Evolutionary conservation across 1,284 basidiomycete species (phyloP), one percentile per base, ranked within the genome.

Genomic region (Papiliotrema flavescens): DNA sequence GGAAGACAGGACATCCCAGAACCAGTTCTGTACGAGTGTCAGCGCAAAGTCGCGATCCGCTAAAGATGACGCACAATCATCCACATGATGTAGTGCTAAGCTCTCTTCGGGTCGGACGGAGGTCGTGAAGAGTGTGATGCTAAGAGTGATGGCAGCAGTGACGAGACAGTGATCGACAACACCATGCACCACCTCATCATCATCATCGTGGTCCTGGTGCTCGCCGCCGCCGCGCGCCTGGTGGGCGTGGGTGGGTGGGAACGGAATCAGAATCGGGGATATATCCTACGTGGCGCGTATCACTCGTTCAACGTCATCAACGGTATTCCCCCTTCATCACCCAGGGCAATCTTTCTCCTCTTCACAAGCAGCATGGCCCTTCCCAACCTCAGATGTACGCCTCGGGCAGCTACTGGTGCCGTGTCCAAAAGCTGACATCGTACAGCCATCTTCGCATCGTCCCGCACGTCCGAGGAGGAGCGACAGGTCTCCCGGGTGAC

Each of bases 1-100:
- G 75, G 88, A 85, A 55, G 90, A 83, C 67, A 96, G 88, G 61
- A 95, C 80, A 73, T 96, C 92, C 88, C 88, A 93, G 79, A 95
- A 91, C 90, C 91, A 95, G 80, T 90, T 88, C 75, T 77, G 57
- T n/a, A 28, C n/a, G 32, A 22, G n/a, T 19, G 32, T 48, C n/a
- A 39, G n/a, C n/a, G 14, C 20, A 24, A 20, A 41, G 14, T 19
- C 13, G 49, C 19, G 5, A 44, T 11, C 8, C 35, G 14, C 19
- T 5, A 37, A 13, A 23, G n/a, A 23, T 15, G 5, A 51, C 49
- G 20, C 40, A 51, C 49, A 35, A 51, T 40, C 40, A 43, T 45
- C 49, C 40, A 43, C 49, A 53, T 44, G 34, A 37, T 28, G 48
- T 6, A 36, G 22, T 9, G 7, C 15, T 47, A 47, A 24, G 11